Conservation (phyloP, 1,139 yeast species). For the Blastobotrys indianensis region DNA sequence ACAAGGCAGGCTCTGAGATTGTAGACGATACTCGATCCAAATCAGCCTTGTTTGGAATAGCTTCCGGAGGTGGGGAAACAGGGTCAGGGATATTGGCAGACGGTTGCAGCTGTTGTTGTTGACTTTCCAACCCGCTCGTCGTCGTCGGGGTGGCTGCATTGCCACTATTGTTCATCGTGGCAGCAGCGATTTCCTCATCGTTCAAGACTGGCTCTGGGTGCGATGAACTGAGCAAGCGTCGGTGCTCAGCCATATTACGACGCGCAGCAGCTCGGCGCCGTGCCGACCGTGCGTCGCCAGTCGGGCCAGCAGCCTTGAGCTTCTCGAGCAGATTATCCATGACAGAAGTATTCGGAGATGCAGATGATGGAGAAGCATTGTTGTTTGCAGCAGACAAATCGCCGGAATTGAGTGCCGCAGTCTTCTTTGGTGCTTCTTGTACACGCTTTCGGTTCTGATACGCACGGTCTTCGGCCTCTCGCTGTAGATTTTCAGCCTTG, state of each 20-base stretch:
- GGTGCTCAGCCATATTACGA: conserved; percentile 27
- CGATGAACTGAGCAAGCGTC: conserved; percentile 16
- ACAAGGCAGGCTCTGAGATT: conserved; percentile 11
- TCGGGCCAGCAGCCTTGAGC: conserved; percentile 65
- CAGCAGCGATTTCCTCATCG: conserved; percentile 5
- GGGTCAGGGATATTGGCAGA: conserved; percentile 6
- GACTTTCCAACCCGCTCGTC: background rate
- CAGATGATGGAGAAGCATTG: conserved; percentile 8
- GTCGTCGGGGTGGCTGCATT: background rate
- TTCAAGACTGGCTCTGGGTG: background rate
- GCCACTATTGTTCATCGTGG: background rate
- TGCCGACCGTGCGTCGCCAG: conserved; percentile 74
- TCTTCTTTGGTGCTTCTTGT: conserved; percentile 42
- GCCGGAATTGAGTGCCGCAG: conserved; percentile 27
- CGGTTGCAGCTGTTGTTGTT: background rate
- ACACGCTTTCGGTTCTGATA: conserved; percentile 69
- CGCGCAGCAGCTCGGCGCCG: conserved; percentile 77
- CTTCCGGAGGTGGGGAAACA: background rate
- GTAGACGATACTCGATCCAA: conserved; percentile 11
- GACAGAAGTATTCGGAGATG: conserved; percentile 34
- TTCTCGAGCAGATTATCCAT: conserved; percentile 71
- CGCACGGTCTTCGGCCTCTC: conserved; percentile 73
- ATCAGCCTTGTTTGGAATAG: background rate
- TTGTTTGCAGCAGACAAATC: conserved; percentile 13
- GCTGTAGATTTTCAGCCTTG: conserved; percentile 64